Percentiles rank a stretch among this genome's conserved stretches.
Evolutionary conservation across 2,329 filamentous ascomycete genomes (phyloP).

Genomic region (Parascedosporium putredinis): DNA sequence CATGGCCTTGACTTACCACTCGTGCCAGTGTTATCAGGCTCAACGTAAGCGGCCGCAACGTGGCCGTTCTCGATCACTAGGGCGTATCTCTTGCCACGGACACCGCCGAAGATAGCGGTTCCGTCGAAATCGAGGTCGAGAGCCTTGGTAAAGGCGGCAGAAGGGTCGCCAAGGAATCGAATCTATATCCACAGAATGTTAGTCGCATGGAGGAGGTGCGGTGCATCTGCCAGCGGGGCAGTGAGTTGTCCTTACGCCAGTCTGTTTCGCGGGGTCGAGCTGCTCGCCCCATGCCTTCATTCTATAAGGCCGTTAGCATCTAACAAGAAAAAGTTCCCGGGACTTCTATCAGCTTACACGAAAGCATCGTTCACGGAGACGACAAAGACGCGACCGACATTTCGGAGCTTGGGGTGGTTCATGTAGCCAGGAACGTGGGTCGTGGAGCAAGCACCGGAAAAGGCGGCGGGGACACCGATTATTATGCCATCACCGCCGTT

Average conservation of each 20-base stretch:
- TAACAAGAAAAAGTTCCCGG: neutral
- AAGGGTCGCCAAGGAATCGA: slow-evolving; percentile 79
- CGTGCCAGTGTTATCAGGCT: slow-evolving; percentile 80
- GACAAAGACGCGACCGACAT: slow-evolving; percentile 77
- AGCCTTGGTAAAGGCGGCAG: slow-evolving; percentile 68
- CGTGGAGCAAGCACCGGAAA: slow-evolving; percentile 48
- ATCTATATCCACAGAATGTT: slow-evolving; percentile 42
- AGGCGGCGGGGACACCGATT: slow-evolving; percentile 75
- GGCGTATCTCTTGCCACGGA: slow-evolving; percentile 80
- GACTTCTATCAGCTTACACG: slow-evolving; percentile 50
- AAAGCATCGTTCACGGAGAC: slow-evolving; percentile 91
- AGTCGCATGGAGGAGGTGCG: too few species aligned
- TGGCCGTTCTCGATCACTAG: slow-evolving; percentile 75
- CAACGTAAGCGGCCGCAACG: slow-evolving; percentile 70
- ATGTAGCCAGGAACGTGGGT: slow-evolving; percentile 80
- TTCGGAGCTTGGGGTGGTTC: slow-evolving; percentile 64
- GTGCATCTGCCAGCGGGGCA: too few species aligned
- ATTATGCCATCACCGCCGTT: slow-evolving; percentile 60
- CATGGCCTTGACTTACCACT: slow-evolving; percentile 44
- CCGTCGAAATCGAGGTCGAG: slow-evolving; percentile 77
- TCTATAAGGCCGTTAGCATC: slow-evolving; percentile 28
- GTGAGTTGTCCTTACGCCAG: slow-evolving; percentile 54
- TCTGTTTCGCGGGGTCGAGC: slow-evolving; percentile 64
- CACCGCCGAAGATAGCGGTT: slow-evolving; percentile 67
- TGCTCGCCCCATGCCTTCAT: slow-evolving; percentile 82